Evolutionary conservation across 148 eudicot genomes (phyloP).

Genomic region (Dysphania ambrosioides): DNA sequence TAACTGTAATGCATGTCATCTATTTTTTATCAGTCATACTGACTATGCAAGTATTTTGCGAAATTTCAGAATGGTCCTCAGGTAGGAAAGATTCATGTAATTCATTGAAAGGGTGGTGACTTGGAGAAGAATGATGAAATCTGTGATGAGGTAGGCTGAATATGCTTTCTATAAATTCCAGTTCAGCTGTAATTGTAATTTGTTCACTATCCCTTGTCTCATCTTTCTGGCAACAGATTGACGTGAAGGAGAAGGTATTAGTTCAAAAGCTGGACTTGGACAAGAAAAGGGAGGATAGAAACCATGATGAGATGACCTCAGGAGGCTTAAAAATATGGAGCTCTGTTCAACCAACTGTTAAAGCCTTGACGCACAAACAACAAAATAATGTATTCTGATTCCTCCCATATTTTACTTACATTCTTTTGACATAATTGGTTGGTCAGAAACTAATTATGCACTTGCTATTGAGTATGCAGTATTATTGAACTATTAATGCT

Average conservation of each 20-base stretch:
- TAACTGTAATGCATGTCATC: background rate
- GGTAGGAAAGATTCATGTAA: slow-evolving; percentile 83
- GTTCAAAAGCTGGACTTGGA: slow-evolving; percentile 80
- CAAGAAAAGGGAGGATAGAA: slow-evolving; percentile 83
- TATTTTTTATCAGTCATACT: background rate
- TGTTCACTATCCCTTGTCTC: background rate
- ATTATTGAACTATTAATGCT: background rate
- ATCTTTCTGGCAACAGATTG: slow-evolving; percentile 45
- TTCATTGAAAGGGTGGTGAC: slow-evolving; percentile 75
- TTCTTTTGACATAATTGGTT: no score
- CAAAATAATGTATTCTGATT: background rate
- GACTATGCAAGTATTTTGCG: background rate
- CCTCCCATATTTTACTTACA: background rate
- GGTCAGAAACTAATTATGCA: no score
- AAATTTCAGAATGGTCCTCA: slow-evolving; percentile 75
- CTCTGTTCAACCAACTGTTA: slow-evolving; percentile 39
- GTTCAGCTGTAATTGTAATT: background rate
- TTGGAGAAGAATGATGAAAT: slow-evolving; percentile 87
- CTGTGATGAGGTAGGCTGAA: slow-evolving; percentile 71
- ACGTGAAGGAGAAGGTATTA: slow-evolving; percentile 80
- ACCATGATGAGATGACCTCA: slow-evolving; percentile 71
- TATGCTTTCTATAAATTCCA: background rate
- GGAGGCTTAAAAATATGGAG: slow-evolving; percentile 74
- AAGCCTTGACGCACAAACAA: background rate
- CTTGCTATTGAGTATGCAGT: background rate